phyloP scores from a whole-genome alignment of 805 yeast species.

The Wickerhamiella allomyrinae region DNA sequence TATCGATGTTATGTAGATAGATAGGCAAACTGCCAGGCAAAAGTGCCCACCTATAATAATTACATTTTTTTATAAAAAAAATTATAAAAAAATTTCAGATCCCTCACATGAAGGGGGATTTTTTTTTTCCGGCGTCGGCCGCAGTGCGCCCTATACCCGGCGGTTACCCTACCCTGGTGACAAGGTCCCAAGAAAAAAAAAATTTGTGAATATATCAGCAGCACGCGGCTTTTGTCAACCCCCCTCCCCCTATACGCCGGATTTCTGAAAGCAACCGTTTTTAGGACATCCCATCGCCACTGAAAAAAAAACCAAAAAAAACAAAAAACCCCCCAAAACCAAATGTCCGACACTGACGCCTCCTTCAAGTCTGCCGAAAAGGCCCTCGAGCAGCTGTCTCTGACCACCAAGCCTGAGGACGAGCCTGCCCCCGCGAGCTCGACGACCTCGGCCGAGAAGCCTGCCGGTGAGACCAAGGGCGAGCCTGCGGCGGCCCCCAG shows the following conservation, averaged over 20 bases:
- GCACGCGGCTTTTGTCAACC: not conserved
- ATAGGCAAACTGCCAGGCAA: too few relatives aligned
- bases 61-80: too few relatives aligned
- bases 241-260: not conserved
- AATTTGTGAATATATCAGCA: not conserved
- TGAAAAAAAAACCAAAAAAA: constrained; percentile 1
- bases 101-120: too few relatives aligned
- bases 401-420: constrained; percentile 15
- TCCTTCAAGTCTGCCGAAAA: constrained; percentile 25
- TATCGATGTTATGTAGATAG: too few relatives aligned
- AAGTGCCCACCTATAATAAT: too few relatives aligned
- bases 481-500: constrained; percentile 21
- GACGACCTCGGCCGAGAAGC: constrained; percentile 14
- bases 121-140: too few relatives aligned
- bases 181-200: not conserved
- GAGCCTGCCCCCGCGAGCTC: constrained; percentile 12
- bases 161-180: too few relatives aligned
- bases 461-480: constrained; percentile 18
- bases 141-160: too few relatives aligned
- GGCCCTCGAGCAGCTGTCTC: constrained; percentile 24
- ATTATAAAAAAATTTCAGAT: too few relatives aligned
- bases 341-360: constrained; percentile 17
- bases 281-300: not conserved
- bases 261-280: not conserved
- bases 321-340: constrained; percentile 1